phyloP scores from a whole-genome alignment of 345 rosid genomes.

The Arabidopsis suecica region DNA sequence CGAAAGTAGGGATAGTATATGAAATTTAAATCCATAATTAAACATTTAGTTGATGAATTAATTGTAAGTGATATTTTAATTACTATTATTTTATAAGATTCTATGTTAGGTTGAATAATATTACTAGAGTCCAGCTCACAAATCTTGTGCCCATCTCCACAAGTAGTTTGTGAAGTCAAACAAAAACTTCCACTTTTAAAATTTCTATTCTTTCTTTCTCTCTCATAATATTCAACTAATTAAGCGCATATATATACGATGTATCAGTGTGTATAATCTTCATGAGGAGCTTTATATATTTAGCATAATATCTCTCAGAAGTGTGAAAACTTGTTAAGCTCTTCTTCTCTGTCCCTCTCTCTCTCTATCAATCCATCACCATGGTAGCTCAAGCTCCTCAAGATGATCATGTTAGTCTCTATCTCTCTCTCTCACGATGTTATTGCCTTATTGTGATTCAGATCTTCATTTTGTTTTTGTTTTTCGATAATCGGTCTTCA shows the following conservation, averaged over 20 bases:
- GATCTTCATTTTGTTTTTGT: conserved; percentile 13
- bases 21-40: conserved; percentile 13
- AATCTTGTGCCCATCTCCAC: conserved; percentile 38
- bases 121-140: conserved; percentile 36
- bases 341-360: conserved; percentile 28
- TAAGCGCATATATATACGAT: conserved; percentile 21
- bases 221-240: conserved; percentile 40
- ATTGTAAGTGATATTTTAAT: conserved; percentile 1
- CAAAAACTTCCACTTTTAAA: conserved; percentile 36
- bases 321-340: conserved; percentile 25
- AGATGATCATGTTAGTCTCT: conserved; percentile 43
- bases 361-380: conserved; percentile 21
- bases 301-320: conserved; percentile 25
- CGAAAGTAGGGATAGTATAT: conserved; percentile 8
- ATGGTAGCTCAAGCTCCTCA: conserved; percentile 46
- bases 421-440: background rate
- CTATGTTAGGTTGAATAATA: conserved; percentile 8
- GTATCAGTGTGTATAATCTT: conserved; percentile 3
- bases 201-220: conserved; percentile 14
- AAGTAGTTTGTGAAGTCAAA: conserved; percentile 46
- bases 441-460: conserved; percentile 8
- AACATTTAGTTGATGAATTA: background rate
- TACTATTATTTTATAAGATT: conserved; percentile 8
- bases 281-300: conserved; percentile 33
- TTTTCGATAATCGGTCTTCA: background rate